phyloP scores from a whole-genome alignment of 345 rosid genomes.

The Aquilaria malaccensis region DNA sequence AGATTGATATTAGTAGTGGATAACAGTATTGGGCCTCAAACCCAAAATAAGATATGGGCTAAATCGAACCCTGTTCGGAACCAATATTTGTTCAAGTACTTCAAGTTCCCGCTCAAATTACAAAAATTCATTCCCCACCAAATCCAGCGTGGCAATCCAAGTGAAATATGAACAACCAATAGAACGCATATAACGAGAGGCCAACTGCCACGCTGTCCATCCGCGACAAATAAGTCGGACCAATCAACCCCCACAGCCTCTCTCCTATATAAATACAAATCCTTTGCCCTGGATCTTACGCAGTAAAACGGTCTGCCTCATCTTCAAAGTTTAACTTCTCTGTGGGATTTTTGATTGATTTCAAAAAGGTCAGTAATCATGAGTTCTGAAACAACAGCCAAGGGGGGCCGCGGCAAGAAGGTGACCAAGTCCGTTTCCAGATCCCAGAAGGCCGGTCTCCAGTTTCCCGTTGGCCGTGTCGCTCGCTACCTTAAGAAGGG shows the following conservation, averaged over 20 bases:
- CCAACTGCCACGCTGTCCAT: conserved; percentile 3
- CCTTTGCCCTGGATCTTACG: not conserved
- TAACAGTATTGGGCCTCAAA: no score
- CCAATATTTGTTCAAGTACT: no score
- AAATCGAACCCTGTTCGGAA: no score
- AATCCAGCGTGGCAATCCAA: no score
- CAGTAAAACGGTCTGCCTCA: not conserved
- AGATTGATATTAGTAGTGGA: no score
- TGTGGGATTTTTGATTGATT: not conserved
- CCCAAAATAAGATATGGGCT: no score
- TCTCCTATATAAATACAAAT: not conserved
- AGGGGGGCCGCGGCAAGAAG: conserved; percentile 37
- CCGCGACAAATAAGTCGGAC: not conserved
- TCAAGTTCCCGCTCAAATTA: no score
- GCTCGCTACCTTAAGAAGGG: conserved; percentile 69
- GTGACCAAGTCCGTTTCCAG: conserved; percentile 48
- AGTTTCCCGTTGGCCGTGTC: conserved; percentile 62
- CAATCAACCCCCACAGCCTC: not conserved
- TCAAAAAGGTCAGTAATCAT: not conserved
- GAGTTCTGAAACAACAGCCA: conserved; percentile 21
- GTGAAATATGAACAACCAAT: no score
- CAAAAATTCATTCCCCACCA: no score
- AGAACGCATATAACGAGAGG: no score
- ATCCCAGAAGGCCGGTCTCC: conserved; percentile 65
- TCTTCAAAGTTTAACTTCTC: not conserved